phyloP scores from a whole-genome alignment of 164 flowering plant genomes.

The Sextonia rubra region DNA sequence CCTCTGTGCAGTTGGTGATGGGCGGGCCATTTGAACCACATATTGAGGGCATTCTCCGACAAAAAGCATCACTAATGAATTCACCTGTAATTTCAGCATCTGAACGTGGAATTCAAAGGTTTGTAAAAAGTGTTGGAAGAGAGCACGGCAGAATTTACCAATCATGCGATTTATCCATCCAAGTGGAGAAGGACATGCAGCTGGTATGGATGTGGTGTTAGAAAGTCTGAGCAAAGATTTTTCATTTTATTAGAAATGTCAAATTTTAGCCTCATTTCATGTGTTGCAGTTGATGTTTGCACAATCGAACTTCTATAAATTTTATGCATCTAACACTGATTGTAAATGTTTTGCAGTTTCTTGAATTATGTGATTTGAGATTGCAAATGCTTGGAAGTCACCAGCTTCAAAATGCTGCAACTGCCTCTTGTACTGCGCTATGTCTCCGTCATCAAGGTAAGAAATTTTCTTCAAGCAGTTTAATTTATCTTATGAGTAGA shows the following conservation, averaged over 20 bases:
- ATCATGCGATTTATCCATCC: conserved; percentile 56
- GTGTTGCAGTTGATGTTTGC: not conserved
- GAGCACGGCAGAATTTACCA: conserved; percentile 47
- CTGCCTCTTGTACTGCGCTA: conserved; percentile 78
- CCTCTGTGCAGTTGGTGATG: conserved; percentile 55
- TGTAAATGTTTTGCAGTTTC: conserved; percentile 36
- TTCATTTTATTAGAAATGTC: not conserved
- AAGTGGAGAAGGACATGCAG: conserved; percentile 43
- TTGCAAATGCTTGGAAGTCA: conserved; percentile 73
- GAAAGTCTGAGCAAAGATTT: not conserved
- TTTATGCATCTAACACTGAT: not conserved
- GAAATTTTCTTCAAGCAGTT: not conserved
- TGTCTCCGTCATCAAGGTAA: conserved; percentile 70
- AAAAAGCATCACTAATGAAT: conserved; percentile 53
- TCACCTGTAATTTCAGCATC: conserved; percentile 74
- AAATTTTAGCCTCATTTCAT: not conserved
- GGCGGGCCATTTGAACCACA: conserved; percentile 92
- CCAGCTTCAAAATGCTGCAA: conserved; percentile 87
- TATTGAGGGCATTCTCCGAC: conserved; percentile 69
- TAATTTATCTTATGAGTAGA: not conserved
- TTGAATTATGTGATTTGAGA: conserved; percentile 52
- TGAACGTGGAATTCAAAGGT: conserved; percentile 53
- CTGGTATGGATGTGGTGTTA: conserved; percentile 36
- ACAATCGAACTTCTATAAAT: not conserved
- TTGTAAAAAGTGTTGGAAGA: conserved; percentile 34